Conservation (phyloP, 495 filamentous ascomycete genomes). For the Tetracladium setigerum region DNA sequence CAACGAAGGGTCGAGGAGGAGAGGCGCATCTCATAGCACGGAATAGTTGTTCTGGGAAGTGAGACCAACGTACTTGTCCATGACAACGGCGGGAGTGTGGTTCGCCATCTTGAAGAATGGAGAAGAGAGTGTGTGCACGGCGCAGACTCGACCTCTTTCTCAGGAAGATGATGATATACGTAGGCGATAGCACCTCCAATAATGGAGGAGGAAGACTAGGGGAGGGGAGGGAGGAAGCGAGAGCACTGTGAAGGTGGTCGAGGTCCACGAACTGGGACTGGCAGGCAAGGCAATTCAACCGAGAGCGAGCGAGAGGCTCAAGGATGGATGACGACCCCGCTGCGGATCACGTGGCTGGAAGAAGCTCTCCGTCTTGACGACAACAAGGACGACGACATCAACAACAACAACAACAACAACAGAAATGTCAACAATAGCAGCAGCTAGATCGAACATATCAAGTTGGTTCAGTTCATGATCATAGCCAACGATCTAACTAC, state of each 20-base stretch:
- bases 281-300: not conserved
- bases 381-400: too few relatives aligned
- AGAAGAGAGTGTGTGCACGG: not conserved
- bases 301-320: not conserved
- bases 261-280: too few relatives aligned
- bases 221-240: too few relatives aligned
- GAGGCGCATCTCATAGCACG: slow-evolving; percentile 10
- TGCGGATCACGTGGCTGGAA: not conserved
- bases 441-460: too few relatives aligned
- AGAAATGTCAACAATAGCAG: too few relatives aligned
- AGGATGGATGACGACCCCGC: not conserved
- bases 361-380: not conserved
- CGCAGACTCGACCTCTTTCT: not conserved
- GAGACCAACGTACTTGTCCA: slow-evolving; percentile 87
- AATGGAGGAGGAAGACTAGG: not conserved
- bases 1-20: not conserved
- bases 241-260: too few relatives aligned
- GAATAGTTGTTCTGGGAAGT: slow-evolving; percentile 5
- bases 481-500: too few relatives aligned
- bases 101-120: slow-evolving; percentile 59
- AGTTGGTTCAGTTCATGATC: too few relatives aligned
- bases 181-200: not conserved
- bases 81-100: slow-evolving; percentile 99
- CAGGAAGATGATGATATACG: not conserved
- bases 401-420: too few relatives aligned